These are phyloP conservation scores for Geranomyces michiganensis DNA, from an alignment of 192 early-diverging fungal genomes.

Conservation along the genomic window DNA sequence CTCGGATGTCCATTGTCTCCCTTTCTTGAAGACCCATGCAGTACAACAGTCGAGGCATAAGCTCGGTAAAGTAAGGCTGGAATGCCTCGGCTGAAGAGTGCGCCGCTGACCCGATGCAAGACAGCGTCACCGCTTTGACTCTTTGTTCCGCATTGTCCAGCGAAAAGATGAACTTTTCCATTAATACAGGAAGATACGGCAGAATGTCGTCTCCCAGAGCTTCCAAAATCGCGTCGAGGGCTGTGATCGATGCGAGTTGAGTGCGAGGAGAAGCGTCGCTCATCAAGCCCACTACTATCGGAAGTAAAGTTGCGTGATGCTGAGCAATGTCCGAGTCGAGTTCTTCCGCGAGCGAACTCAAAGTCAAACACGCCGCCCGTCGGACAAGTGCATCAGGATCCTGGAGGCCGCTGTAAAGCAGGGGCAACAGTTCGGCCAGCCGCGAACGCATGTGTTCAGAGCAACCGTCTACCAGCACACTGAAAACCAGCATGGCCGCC, in stretches of 20 bases:
- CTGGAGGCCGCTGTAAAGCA: slow-evolving; percentile 78
- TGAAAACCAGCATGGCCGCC: slow-evolving; percentile 86
- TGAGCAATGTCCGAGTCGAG: slow-evolving; percentile 77
- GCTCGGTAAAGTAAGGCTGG: slow-evolving; percentile 75
- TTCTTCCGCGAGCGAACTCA: slow-evolving; percentile 68
- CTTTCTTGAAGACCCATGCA: slow-evolving; percentile 69
- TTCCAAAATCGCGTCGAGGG: slow-evolving; percentile 89
- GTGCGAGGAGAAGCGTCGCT: slow-evolving; percentile 74
- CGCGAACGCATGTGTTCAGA: slow-evolving; percentile 81
- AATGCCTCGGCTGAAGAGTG: slow-evolving; percentile 76
- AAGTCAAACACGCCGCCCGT: slow-evolving; percentile 84
- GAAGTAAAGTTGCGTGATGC: slow-evolving; percentile 81
- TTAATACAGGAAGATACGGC: slow-evolving; percentile 78
- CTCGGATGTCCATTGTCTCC: slow-evolving; percentile 79
- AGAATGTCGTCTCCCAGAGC: slow-evolving; percentile 78
- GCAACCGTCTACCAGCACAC: slow-evolving; percentile 81
- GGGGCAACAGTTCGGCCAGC: slow-evolving; percentile 75
- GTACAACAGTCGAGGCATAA: slow-evolving; percentile 68
- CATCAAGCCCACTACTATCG: slow-evolving; percentile 82
- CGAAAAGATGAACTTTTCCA: slow-evolving; percentile 78
- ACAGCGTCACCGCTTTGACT: slow-evolving; percentile 76
- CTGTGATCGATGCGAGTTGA: slow-evolving; percentile 78
- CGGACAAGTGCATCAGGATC: slow-evolving; percentile 80
- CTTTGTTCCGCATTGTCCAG: slow-evolving; percentile 70
- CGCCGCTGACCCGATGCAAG: slow-evolving; percentile 89